phyloP scores from a whole-genome alignment of 441 rosid species.

The Euphorbia schlechtendalii region DNA sequence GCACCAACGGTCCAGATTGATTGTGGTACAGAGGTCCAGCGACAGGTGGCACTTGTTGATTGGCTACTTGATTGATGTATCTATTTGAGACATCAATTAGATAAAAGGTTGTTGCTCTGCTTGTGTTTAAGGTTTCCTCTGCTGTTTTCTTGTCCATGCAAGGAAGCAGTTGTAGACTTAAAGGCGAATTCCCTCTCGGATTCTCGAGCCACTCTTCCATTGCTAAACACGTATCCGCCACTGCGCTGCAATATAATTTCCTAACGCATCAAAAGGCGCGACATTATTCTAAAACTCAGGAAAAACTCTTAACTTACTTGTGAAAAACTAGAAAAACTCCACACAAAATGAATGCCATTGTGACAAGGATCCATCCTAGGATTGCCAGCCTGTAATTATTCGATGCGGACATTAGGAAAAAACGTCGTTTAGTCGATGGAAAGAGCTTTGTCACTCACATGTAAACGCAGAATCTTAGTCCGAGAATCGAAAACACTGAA shows the following conservation, averaged over 20 bases:
- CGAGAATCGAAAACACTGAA: constrained; percentile 52
- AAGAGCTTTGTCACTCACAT: constrained; percentile 45
- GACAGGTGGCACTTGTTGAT: constrained; percentile 31
- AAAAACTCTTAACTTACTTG: constrained; percentile 41
- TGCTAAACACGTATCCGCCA: constrained; percentile 63
- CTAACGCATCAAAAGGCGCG: neutral
- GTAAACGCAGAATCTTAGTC: constrained; percentile 42
- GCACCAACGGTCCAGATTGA: constrained; percentile 62
- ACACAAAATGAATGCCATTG: constrained; percentile 43
- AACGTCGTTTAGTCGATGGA: too few relatives aligned
- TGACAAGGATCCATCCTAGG: constrained; percentile 64
- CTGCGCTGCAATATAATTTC: too few relatives aligned
- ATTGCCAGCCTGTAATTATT: constrained; percentile 41
- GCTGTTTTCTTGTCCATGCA: constrained; percentile 51
- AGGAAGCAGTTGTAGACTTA: constrained; percentile 55
- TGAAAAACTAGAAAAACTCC: constrained; percentile 64
- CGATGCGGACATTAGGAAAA: neutral
- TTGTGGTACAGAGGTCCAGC: constrained; percentile 39
- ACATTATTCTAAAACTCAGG: neutral
- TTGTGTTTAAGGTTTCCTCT: constrained; percentile 34
- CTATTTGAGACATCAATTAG: constrained; percentile 34
- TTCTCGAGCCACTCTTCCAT: constrained; percentile 67
- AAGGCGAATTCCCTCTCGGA: constrained; percentile 53
- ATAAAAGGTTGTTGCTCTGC: constrained; percentile 34
- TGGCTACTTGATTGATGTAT: constrained; percentile 38